phyloP scores from a whole-genome alignment of 805 yeast genomes.

The Ogataea trehalophila region DNA sequence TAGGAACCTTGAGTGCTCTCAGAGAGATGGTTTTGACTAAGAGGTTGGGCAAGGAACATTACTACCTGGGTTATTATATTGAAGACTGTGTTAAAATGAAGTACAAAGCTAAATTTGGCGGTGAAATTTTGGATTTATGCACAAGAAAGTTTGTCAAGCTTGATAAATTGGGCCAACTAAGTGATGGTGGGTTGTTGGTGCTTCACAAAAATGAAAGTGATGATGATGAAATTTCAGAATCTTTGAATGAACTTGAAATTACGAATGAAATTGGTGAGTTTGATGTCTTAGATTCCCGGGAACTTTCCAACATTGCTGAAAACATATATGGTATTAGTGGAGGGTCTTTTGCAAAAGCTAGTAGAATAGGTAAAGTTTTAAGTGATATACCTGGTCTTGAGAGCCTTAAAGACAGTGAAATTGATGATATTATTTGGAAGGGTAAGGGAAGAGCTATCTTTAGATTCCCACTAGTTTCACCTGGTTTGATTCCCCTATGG shows the following conservation, averaged over 20 bases:
- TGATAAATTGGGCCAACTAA: conserved; percentile 24
- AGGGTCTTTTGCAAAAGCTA: conserved; percentile 19
- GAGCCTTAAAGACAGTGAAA: conserved; percentile 9
- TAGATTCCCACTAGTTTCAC: conserved; percentile 38
- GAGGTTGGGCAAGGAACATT: conserved; percentile 45
- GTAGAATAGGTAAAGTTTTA: conserved; percentile 3
- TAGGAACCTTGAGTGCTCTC: conserved; percentile 76
- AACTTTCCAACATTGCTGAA: conserved; percentile 29
- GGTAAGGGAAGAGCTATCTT: conserved; percentile 11
- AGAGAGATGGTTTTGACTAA: conserved; percentile 58
- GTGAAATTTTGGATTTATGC: conserved; percentile 58
- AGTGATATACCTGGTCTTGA: conserved; percentile 6
- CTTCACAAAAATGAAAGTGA: not conserved
- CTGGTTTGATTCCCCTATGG: conserved; percentile 46
- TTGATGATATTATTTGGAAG: conserved; percentile 13
- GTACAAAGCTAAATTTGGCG: conserved; percentile 77
- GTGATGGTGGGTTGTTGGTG: conserved; percentile 22
- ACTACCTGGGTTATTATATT: conserved; percentile 78
- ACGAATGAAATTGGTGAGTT: conserved; percentile 10
- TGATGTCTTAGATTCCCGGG: conserved; percentile 4
- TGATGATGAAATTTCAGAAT: not conserved
- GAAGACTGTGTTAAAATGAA: conserved; percentile 78
- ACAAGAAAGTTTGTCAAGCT: conserved; percentile 41
- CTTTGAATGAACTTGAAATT: not conserved
- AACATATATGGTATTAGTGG: conserved; percentile 35